Evolutionary conservation across 306 rosid species (phyloP), one percentile per base, ranked within the genome.

Genomic region (Citrullus colocynthis): DNA sequence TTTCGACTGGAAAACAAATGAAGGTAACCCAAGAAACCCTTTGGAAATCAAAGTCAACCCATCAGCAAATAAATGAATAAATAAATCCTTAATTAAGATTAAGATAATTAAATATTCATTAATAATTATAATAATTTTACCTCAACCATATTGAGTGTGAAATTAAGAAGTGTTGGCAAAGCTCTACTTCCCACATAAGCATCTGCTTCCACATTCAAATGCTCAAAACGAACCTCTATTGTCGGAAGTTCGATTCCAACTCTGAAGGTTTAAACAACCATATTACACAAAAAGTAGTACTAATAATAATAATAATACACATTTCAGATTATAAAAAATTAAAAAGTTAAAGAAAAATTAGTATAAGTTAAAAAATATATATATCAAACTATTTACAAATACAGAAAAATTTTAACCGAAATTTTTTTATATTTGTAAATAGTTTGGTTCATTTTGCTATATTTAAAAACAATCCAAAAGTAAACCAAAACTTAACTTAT

Each of bases 221-320:
- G 82, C 85, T 86, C 91, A 80, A 78, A 88, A 14, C 91, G 79
- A 39, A 80, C 88, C 78, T 88, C 91, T 41, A 88, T 88, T 0
- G 82, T 82, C 17, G 91, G 91, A 77, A 86, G 30, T 13, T 69
- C 32, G 71, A 88, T 79, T 70, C 91, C 91, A 76, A 88, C 91
- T 81, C 91, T 88, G 32, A 79, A 59, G 58, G 30, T 17, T 5
- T 57, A 49, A 3, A 11, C 17, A 49, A 48, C 2, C 36, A 32
- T 32, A 32, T 32, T 32, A 32, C 36, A 32, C 36, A 2, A 32
- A 32, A 32, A 32, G 0, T 32, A 32, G 2, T 24, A 24, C 0
- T 24, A 32, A 32, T 2, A 24, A 24, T 24, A 24, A 24, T 24
- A 24, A 24, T 32, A 32, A 32, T 32, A 32, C 36, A 32, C 36